Percentiles rank a stretch among this genome's conserved stretches.
Conservation (phyloP, 108 stramenopile species). For the Pseudonitzschia delicatissima region DNA sequence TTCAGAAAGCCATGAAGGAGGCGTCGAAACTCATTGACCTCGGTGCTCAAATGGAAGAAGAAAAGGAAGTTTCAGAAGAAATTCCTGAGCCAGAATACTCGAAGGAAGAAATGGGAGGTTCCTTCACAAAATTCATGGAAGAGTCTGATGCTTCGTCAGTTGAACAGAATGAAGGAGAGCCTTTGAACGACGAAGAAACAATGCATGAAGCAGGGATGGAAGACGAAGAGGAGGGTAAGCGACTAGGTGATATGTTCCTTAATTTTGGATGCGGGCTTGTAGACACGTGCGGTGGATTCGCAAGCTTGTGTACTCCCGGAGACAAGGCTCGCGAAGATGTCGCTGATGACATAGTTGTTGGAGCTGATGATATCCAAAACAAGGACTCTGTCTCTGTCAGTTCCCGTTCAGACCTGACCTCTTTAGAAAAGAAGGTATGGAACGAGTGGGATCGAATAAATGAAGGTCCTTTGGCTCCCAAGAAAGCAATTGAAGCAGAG, state of each 20-base stretch:
- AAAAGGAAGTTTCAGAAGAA: not conserved
- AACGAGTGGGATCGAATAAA: constrained; percentile 34
- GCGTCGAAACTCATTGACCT: not conserved
- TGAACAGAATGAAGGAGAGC: not conserved
- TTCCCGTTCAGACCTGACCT: constrained; percentile 20
- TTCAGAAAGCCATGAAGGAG: not conserved
- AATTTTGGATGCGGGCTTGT: constrained; percentile 28
- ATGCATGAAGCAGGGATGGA: not conserved
- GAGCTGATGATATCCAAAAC: constrained; percentile 5
- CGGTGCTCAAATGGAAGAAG: not conserved
- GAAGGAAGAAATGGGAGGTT: not conserved
- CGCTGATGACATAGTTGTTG: not conserved
- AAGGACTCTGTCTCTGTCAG: constrained; percentile 9
- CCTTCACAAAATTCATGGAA: constrained; percentile 16
- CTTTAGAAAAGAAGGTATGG: constrained; percentile 31
- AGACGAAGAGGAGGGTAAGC: constrained; percentile 4
- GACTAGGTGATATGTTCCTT: constrained; percentile 22
- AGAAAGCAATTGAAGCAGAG: not conserved
- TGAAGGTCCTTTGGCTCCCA: not conserved
- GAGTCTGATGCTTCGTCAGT: constrained; percentile 1
- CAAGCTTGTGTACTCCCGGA: constrained; percentile 14
- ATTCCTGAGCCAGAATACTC: not conserved
- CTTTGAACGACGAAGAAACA: not conserved
- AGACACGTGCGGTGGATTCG: constrained; percentile 23
- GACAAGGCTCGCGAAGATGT: constrained; percentile 11